These are phyloP conservation scores for Botrytis fragariae DNA, from an alignment of 2,329 filamentous ascomycete species.

Conservation along the genomic window DNA sequence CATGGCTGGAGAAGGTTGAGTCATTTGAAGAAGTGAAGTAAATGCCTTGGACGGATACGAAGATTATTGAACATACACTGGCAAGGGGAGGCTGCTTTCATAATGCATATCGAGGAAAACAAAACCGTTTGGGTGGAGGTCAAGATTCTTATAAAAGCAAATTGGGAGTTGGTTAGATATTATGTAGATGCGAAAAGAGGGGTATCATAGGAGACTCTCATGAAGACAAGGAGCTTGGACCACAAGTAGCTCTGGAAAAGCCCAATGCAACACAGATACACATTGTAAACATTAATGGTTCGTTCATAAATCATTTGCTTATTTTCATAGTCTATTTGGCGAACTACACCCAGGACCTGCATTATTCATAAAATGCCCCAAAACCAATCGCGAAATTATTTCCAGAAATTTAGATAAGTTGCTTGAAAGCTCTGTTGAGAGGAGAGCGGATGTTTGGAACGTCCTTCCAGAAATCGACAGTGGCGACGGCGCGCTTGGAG, in stretches of 20 bases:
- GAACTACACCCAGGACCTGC: conserved; percentile 7
- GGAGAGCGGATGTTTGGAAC: conserved; percentile 87
- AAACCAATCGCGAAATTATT: conserved; percentile 6
- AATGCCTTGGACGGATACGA: not conserved
- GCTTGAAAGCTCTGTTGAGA: conserved; percentile 95
- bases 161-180: not conserved
- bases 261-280: conserved; percentile 13
- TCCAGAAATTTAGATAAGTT: conserved; percentile 70
- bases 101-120: not conserved
- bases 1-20: conserved; percentile 10
- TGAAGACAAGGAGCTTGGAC: conserved; percentile 5
- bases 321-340: conserved; percentile 21
- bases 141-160: conserved; percentile 3
- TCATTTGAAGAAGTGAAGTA: not conserved
- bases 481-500: conserved; percentile 87
- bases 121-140: conserved; percentile 7
- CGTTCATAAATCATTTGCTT: conserved; percentile 19
- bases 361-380: conserved; percentile 16
- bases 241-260: conserved; percentile 3
- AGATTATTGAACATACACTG: not conserved
- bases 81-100: conserved; percentile 4
- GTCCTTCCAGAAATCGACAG: conserved; percentile 97
- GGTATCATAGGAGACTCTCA: not conserved
- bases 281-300: conserved; percentile 4
- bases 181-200: conserved; percentile 13